These are phyloP conservation scores for Ophiostoma australiae DNA, from an alignment of 2,329 filamentous ascomycete genomes.

Conservation along the genomic window DNA sequence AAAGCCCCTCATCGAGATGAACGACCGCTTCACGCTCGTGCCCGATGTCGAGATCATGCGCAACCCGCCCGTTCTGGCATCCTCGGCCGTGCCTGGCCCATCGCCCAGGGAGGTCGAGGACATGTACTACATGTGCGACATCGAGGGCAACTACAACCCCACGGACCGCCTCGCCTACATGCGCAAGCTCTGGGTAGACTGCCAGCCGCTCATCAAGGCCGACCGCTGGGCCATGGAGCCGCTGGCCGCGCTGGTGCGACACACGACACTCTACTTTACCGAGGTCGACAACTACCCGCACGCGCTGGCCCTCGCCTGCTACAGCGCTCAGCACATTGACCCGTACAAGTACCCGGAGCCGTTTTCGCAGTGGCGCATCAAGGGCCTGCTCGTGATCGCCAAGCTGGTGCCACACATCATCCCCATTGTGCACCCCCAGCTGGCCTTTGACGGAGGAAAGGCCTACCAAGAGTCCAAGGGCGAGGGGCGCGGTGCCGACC, in stretches of 20 bases:
- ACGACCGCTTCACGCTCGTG: slow-evolving; percentile 41
- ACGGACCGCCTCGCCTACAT: slow-evolving; percentile 31
- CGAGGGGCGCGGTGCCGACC: background rate
- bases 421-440: slow-evolving; percentile 26
- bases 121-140: slow-evolving; percentile 33
- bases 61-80: slow-evolving; percentile 32
- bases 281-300: slow-evolving; percentile 41
- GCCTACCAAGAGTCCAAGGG: background rate
- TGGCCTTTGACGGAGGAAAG: slow-evolving; percentile 14
- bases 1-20: slow-evolving; percentile 40
- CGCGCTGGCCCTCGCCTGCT: slow-evolving; percentile 45
- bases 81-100: slow-evolving; percentile 21
- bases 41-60: slow-evolving; percentile 37
- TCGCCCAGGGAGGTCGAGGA: slow-evolving; percentile 30
- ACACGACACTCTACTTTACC: slow-evolving; percentile 43
- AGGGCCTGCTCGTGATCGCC: slow-evolving; percentile 48
- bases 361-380: slow-evolving; percentile 48
- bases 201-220: slow-evolving; percentile 37
- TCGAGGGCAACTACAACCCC: slow-evolving; percentile 26
- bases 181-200: slow-evolving; percentile 36
- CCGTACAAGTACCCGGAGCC: slow-evolving; percentile 48
- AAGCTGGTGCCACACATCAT: slow-evolving; percentile 48
- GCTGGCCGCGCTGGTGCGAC: slow-evolving; percentile 42
- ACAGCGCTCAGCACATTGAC: slow-evolving; percentile 45
- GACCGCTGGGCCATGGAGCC: slow-evolving; percentile 48